A percentile compares a stretch with the other conserved stretches of the same genome.
Evolutionary conservation across 2,329 filamentous ascomycete species (phyloP).

Genomic region (Chrysosphaeria jannelii): DNA sequence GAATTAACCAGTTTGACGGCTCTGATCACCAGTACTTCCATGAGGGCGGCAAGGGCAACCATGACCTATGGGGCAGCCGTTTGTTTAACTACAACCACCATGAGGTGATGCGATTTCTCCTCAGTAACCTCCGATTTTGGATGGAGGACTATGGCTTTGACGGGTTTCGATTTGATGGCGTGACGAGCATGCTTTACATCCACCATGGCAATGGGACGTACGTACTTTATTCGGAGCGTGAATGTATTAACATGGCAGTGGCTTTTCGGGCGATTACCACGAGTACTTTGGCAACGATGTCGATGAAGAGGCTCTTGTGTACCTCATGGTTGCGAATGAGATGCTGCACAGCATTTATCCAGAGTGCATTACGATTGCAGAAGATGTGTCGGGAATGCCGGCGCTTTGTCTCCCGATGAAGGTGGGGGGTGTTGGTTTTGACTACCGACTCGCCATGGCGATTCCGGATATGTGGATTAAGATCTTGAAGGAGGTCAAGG

Average conservation of each 20-base stretch:
- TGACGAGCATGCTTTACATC: constrained; percentile 90
- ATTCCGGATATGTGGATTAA: constrained; percentile 99
- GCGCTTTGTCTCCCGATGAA: constrained; percentile 69
- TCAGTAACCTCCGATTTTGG: constrained; percentile 93
- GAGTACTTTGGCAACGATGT: constrained; percentile 82
- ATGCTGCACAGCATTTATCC: constrained; percentile 82
- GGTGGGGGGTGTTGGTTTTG: constrained; percentile 78
- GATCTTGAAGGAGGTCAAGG: constrained; percentile 74
- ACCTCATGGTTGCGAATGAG: constrained; percentile 89
- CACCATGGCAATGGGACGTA: constrained; percentile 95
- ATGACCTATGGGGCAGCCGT: constrained; percentile 87
- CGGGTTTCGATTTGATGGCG: constrained; percentile 90
- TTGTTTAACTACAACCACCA: constrained; percentile 93
- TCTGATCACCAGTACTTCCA: constrained; percentile 94
- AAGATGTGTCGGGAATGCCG: constrained; percentile 96
- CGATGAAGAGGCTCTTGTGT: constrained; percentile 79
- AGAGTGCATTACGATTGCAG: constrained; percentile 66
- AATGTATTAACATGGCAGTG: too few species aligned
- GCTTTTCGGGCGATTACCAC: constrained; percentile 92
- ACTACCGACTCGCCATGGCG: constrained; percentile 93
- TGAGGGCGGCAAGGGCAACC: constrained; percentile 49
- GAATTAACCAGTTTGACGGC: constrained; percentile 84
- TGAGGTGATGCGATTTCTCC: constrained; percentile 79
- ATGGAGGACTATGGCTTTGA: constrained; percentile 97
- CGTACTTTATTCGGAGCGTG: constrained; percentile 11